These are phyloP conservation scores for Chenopodium berlandieri DNA, from an alignment of 148 eudicot species.

Conservation along the genomic window DNA sequence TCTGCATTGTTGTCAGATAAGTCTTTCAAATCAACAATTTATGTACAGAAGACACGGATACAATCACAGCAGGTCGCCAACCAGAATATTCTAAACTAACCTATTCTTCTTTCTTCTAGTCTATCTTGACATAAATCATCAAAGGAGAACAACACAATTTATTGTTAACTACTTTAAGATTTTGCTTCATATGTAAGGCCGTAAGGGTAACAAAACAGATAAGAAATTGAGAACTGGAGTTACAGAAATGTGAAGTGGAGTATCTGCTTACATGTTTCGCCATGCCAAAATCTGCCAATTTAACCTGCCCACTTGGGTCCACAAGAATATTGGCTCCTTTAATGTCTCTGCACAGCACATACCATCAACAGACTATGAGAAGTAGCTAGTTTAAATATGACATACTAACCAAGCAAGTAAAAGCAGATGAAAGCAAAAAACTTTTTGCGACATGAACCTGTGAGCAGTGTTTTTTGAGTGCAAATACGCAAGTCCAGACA, in stretches of 20 bases:
- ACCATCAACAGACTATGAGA: slow-evolving; percentile 1
- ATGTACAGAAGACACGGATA: neutral
- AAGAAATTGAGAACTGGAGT: neutral
- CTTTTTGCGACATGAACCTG: slow-evolving; percentile 37
- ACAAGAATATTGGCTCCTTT: slow-evolving; percentile 80
- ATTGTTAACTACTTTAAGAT: neutral
- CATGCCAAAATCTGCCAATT: slow-evolving; percentile 79
- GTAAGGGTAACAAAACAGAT: neutral
- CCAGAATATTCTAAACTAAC: neutral
- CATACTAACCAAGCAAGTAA: neutral
- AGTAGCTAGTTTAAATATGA: neutral
- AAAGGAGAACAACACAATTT: neutral
- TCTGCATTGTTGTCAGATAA: slow-evolving; percentile 35
- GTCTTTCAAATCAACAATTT: neutral
- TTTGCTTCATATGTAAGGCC: neutral
- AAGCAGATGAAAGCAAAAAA: neutral
- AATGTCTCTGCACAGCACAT: slow-evolving; percentile 51
- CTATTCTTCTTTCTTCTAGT: neutral
- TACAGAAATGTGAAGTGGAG: neutral
- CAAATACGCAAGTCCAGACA: slow-evolving; percentile 61
- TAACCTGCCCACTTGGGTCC: slow-evolving; percentile 59
- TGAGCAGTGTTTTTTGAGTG: slow-evolving; percentile 58
- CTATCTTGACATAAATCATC: neutral
- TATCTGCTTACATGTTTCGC: slow-evolving; percentile 56
- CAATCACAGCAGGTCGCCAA: neutral